Base-by-base conservation (phyloP, 257 asterid species). In the Mitragyna speciosa region DNA sequence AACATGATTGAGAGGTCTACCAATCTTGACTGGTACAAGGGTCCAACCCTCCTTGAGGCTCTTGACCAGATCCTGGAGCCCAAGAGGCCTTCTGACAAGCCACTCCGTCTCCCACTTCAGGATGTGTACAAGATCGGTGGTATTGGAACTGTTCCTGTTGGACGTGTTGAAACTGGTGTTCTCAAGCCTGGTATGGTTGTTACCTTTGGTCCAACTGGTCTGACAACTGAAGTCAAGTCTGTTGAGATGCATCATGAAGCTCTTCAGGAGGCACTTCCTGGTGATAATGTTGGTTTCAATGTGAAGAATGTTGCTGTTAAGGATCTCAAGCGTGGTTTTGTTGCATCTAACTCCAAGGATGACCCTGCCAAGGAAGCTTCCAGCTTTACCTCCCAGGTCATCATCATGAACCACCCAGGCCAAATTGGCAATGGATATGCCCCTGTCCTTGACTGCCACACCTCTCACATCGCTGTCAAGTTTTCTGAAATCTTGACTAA, bases 81-180 rank as follows among this genome's bases (percentile, higher is more conserved):
- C 78, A 92, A 90, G 92, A 90, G 97, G 82, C 97, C 97, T 31
- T 78, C 94, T 24, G 97, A 92, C 91, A 91, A 91, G 87, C 96
- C 96, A 43, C 88, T 92, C 24, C 91, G 97, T 80, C 97, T 92
- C 76, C 97, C 97, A 75, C 96, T 92, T 82, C 97, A 92, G 90
- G 97, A 92, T 11, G 96, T 92, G 2, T 92, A 92, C 92, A 92
- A 92, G 91, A 92, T 92, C 52, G 97, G 97, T 33, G 97, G 97
- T 41, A 92, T 92, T 87, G 97, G 97, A 20, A 91, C 96, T 51
- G 96, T 91, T 12, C 96, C 96, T 8, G 96, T 91, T 0, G 96
- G 96, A 12, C 89, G 96, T 77, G 96, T 91, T 19, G 96, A 91
- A 17, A 91, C 96, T 19, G 94, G 96, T 80, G 30, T 83, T 45